These are phyloP conservation scores for Tripterygium wilfordii DNA, from an alignment of 177 flowering plant genomes.

Conservation along the genomic window DNA sequence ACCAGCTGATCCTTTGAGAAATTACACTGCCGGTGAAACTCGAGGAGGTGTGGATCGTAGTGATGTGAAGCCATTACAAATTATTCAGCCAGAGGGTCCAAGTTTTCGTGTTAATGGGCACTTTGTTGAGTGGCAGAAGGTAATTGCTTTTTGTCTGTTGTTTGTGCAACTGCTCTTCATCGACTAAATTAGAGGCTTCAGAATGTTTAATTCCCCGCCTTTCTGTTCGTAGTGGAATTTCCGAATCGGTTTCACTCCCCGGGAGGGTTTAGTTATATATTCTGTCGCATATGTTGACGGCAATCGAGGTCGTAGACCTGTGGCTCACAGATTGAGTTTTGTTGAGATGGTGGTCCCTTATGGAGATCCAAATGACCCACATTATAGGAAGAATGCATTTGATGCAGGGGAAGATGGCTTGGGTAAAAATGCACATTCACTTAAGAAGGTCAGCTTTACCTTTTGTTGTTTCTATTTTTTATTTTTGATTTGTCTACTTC, in stretches of 20 bases:
- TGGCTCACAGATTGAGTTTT: slow-evolving; percentile 91
- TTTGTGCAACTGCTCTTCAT: slow-evolving; percentile 1
- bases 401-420: slow-evolving; percentile 99
- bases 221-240: slow-evolving; percentile 79
- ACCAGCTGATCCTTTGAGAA: slow-evolving; percentile 93
- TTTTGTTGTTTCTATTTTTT: not conserved
- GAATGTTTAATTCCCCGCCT: slow-evolving; percentile 4
- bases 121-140: slow-evolving; percentile 94
- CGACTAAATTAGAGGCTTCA: not conserved
- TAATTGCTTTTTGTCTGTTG: slow-evolving; percentile 12
- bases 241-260: slow-evolving; percentile 90
- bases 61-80: slow-evolving; percentile 86
- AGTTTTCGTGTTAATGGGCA: slow-evolving; percentile 86
- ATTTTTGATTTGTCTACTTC: not conserved
- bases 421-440: slow-evolving; percentile 97
- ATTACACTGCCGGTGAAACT: slow-evolving; percentile 83
- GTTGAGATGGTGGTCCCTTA: slow-evolving; percentile 99
- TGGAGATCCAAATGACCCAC: slow-evolving; percentile 98
- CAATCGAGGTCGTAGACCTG: slow-evolving; percentile 44
- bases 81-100: slow-evolving; percentile 92
- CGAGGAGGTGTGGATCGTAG: slow-evolving; percentile 95
- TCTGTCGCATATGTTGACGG: slow-evolving; percentile 97
- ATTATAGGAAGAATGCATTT: slow-evolving; percentile 95
- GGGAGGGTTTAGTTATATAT: slow-evolving; percentile 86
- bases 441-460: slow-evolving; percentile 56